Evolutionary conservation across 345 rosid genomes (phyloP).

Genomic region (Trapa incisa): DNA sequence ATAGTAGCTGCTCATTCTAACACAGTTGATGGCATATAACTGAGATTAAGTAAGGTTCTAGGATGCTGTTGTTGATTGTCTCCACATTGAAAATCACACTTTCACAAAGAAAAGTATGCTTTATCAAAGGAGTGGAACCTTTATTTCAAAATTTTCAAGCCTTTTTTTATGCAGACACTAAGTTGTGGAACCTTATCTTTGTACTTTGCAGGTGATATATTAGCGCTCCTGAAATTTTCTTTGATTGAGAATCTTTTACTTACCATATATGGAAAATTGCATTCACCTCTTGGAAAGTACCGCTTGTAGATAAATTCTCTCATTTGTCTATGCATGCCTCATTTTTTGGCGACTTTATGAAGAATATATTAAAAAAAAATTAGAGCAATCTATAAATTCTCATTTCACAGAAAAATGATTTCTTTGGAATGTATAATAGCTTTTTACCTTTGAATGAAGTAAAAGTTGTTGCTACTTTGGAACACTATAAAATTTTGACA

Average conservation of each 20-base stretch:
- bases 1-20: constrained; percentile 42
- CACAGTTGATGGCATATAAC: constrained; percentile 80
- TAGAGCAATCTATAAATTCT: background rate
- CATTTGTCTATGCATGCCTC: background rate
- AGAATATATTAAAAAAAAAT: background rate
- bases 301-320: constrained; percentile 53
- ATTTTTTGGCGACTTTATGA: background rate
- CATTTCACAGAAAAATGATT: background rate
- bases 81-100: background rate
- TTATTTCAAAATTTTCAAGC: background rate
- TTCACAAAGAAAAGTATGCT: background rate
- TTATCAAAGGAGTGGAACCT: background rate
- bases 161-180: background rate
- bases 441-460: background rate
- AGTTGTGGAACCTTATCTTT: background rate
- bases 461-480: too few species aligned
- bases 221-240: constrained; percentile 66
- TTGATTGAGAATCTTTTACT: constrained; percentile 40
- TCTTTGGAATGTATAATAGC: background rate
- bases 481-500: too few species aligned
- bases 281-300: constrained; percentile 91
- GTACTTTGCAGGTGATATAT: constrained; percentile 50
- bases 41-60: constrained; percentile 55
- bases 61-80: background rate
- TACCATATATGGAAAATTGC: constrained; percentile 82